phyloP scores from a whole-genome alignment of 305 asterid genomes.

The Fraxinus sp. region DNA sequence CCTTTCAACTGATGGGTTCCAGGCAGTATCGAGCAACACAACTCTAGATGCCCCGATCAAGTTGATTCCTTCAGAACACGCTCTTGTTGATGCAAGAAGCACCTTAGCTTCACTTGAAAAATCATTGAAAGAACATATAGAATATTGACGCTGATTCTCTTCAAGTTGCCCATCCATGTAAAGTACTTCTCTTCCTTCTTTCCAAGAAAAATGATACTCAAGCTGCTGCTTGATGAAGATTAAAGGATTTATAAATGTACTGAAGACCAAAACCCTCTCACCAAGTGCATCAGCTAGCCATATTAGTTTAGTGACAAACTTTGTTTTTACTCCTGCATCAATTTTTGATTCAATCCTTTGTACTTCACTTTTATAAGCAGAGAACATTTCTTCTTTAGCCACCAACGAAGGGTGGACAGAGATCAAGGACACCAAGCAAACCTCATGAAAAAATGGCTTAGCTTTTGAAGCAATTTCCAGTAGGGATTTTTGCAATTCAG shows the following conservation, averaged over 20 bases:
- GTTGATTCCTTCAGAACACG: constrained; percentile 38
- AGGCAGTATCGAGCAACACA: constrained; percentile 34
- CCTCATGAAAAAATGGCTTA: constrained; percentile 1
- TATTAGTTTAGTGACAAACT: constrained; percentile 26
- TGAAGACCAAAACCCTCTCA: constrained; percentile 35
- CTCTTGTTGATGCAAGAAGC: constrained; percentile 38
- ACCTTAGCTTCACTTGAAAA: constrained; percentile 29
- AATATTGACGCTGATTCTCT: constrained; percentile 22
- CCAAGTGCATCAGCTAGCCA: constrained; percentile 6
- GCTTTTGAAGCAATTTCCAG: constrained; percentile 1
- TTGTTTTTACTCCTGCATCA: constrained; percentile 31
- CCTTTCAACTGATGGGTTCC: constrained; percentile 33
- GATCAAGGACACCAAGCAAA: constrained; percentile 18
- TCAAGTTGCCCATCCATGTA: constrained; percentile 31
- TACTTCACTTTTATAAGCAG: neutral
- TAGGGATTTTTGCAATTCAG: constrained; percentile 21
- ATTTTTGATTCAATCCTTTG: neutral
- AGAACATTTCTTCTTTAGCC: neutral
- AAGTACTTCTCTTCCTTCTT: constrained; percentile 32
- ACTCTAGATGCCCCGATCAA: constrained; percentile 41
- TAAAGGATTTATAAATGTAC: constrained; percentile 26
- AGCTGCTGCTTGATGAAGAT: constrained; percentile 28
- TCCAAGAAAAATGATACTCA: constrained; percentile 27
- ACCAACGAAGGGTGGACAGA: constrained; percentile 37
- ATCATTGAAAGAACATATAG: constrained; percentile 28